Conservation (phyloP, 1,284 basidiomycete species). For the Pyrrhoderma lamaoense region DNA sequence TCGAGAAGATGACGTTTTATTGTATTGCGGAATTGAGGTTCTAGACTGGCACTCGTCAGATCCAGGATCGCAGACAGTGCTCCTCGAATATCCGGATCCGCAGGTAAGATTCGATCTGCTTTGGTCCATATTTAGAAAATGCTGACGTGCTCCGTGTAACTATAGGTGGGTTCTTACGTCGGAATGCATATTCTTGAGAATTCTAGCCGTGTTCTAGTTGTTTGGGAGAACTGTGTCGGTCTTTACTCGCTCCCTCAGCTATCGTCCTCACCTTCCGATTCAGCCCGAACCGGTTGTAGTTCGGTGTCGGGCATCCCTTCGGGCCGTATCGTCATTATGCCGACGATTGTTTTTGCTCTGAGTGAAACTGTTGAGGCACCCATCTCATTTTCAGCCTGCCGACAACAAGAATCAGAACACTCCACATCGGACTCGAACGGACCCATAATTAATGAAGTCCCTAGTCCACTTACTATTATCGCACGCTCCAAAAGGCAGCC, state of each 20-base stretch:
- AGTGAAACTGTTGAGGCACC: conserved; percentile 10
- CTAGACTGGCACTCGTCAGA: conserved; percentile 3
- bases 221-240: conserved; percentile 12
- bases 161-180: conserved; percentile 8
- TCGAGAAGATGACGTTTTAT: neutral
- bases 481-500: conserved; percentile 10
- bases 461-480: conserved; percentile 12
- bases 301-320: neutral
- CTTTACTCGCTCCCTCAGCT: conserved; percentile 8
- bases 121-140: neutral
- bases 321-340: conserved; percentile 9
- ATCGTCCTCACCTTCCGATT: conserved; percentile 1
- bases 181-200: conserved; percentile 9
- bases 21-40: conserved; percentile 13
- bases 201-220: conserved; percentile 8
- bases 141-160: neutral
- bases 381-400: conserved; percentile 11
- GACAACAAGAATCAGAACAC: too few relatives aligned
- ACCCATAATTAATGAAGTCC: neutral
- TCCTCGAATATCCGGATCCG: conserved; percentile 15
- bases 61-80: neutral
- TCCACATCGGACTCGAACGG: neutral
- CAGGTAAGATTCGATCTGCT: conserved; percentile 3
- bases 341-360: conserved; percentile 9
- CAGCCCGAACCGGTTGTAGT: conserved; percentile 1